Percentiles rank a stretch among this genome's conserved stretches.
These are phyloP conservation scores for Hymenoscyphus fraxineus DNA, from an alignment of 2,329 filamentous ascomycete genomes.

Conservation along the genomic window DNA sequence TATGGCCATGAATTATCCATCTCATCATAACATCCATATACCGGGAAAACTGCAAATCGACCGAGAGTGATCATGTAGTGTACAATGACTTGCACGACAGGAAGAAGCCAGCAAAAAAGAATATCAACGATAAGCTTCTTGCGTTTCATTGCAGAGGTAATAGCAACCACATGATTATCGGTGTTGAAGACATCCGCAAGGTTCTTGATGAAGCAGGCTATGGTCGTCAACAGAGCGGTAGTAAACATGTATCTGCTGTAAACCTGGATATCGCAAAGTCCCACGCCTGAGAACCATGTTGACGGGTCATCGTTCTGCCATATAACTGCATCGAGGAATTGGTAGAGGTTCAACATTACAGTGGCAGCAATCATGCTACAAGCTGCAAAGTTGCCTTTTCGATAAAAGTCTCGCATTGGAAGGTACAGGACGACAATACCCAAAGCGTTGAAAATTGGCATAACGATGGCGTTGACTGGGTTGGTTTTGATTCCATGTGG, in stretches of 20 bases:
- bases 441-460: conserved; percentile 48
- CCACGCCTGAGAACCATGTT: conserved; percentile 53
- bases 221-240: conserved; percentile 48
- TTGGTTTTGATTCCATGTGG: conserved; percentile 5
- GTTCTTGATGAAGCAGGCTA: conserved; percentile 56
- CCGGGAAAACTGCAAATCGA: conserved; percentile 55
- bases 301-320: conserved; percentile 57
- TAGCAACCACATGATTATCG: conserved; percentile 48
- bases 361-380: conserved; percentile 54
- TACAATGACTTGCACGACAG: conserved; percentile 49
- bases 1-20: conserved; percentile 55
- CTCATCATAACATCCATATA: conserved; percentile 55
- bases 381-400: conserved; percentile 58
- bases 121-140: conserved; percentile 48
- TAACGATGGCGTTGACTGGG: conserved; percentile 35
- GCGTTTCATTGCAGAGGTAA: conserved; percentile 45
- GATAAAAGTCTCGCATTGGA: conserved; percentile 57
- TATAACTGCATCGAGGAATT: conserved; percentile 58
- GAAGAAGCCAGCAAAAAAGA: conserved; percentile 52
- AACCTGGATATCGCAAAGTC: conserved; percentile 62
- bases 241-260: conserved; percentile 53
- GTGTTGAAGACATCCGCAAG: conserved; percentile 60
- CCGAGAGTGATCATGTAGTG: conserved; percentile 58
- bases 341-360: conserved; percentile 53
- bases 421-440: conserved; percentile 51